Percentiles rank a stretch among this genome's conserved stretches.
Evolutionary conservation across 208 protist genomes (phyloP).

Genomic region (Crithidia fasciculata): DNA sequence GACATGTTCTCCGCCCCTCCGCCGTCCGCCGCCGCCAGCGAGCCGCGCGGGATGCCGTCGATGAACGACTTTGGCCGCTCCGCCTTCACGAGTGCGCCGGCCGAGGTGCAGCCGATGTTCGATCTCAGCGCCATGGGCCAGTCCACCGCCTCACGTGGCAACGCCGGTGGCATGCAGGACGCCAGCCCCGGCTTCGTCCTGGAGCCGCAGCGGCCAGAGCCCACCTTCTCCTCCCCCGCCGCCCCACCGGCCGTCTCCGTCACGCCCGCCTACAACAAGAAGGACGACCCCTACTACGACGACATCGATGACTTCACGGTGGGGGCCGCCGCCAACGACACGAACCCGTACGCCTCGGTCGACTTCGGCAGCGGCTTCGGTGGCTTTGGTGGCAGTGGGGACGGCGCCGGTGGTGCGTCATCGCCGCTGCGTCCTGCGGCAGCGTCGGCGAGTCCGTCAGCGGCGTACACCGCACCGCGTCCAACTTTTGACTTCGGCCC

Average conservation of each 20-base stretch:
- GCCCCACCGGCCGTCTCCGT: conserved; percentile 20
- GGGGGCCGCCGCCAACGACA: conserved; percentile 8
- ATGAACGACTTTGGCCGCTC: conserved; percentile 24
- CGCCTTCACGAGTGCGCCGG: conserved; percentile 3
- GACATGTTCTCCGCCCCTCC: conserved; percentile 60
- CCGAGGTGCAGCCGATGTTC: conserved; percentile 26
- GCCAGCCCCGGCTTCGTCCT: conserved; percentile 31
- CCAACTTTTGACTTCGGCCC: conserved; percentile 72
- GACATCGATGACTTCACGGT: conserved; percentile 79
- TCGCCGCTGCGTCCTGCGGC: not conserved
- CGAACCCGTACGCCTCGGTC: conserved; percentile 27
- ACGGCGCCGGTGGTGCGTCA: not conserved
- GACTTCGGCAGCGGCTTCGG: conserved; percentile 43
- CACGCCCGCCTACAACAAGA: conserved; percentile 29
- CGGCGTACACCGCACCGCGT: conserved; percentile 20
- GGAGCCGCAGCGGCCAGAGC: conserved; percentile 27
- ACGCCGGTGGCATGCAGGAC: conserved; percentile 2
- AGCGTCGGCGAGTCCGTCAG: not conserved
- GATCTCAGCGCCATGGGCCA: conserved; percentile 36
- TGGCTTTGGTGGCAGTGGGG: conserved; percentile 29
- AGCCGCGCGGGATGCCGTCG: conserved; percentile 11
- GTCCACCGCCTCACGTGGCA: not conserved
- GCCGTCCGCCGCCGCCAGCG: conserved; percentile 5
- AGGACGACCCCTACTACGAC: conserved; percentile 74
- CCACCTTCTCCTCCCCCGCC: conserved; percentile 3